Evolutionary conservation across 345 rosid species (phyloP).

Genomic region (Moringa oleifera): DNA sequence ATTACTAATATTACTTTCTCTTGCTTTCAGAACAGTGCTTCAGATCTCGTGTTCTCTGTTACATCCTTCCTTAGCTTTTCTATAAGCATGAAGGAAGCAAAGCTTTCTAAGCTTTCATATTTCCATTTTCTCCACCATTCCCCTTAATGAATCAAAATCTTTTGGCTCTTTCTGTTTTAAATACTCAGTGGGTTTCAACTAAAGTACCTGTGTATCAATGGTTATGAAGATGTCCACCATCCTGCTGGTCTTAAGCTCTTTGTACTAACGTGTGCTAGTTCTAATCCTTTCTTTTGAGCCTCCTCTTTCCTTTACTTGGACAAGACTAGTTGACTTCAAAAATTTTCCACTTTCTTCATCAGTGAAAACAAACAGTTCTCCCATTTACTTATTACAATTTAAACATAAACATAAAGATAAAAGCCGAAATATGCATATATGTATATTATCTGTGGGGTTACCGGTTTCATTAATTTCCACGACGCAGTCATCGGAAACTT

Average conservation of each 20-base stretch:
- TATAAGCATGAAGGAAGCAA: constrained; percentile 16
- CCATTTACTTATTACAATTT: too few species aligned
- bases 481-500: constrained; percentile 59
- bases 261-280: background rate
- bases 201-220: constrained; percentile 5
- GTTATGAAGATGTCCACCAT: constrained; percentile 25
- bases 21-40: constrained; percentile 47
- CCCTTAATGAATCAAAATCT: constrained; percentile 3
- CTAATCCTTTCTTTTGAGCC: constrained; percentile 4
- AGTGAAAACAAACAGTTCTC: too few species aligned
- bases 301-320: constrained; percentile 13
- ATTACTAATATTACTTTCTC: constrained; percentile 29
- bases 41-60: constrained; percentile 16
- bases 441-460: constrained; percentile 8
- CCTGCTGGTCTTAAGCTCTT: background rate
- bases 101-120: constrained; percentile 5
- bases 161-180: constrained; percentile 9
- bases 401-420: too few species aligned
- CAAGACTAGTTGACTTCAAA: background rate
- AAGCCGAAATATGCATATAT: too few species aligned
- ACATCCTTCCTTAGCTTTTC: constrained; percentile 25
- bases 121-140: constrained; percentile 5
- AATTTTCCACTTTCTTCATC: background rate
- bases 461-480: constrained; percentile 79
- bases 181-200: background rate